phyloP scores from a whole-genome alignment of 208 protist genomes.

The Trypanosoma conorhini region DNA sequence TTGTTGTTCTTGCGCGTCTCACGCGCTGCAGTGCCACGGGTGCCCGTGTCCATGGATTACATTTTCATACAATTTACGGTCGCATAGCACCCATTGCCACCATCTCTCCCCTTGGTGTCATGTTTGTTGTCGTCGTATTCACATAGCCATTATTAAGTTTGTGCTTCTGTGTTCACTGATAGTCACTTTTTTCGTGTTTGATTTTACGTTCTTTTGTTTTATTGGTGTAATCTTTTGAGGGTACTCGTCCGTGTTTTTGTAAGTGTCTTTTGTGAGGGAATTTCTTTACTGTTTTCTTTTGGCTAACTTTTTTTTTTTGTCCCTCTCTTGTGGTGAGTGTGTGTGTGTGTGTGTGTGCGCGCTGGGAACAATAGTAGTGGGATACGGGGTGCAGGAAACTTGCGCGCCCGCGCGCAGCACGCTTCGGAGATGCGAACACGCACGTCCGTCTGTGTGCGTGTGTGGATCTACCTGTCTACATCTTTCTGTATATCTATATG shows the following conservation, averaged over 20 bases:
- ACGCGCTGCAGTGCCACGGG: no score
- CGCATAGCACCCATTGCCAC: not conserved
- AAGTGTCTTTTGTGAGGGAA: not conserved
- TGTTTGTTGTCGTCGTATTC: not conserved
- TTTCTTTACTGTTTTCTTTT: not conserved
- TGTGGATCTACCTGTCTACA: no score
- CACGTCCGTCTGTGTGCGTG: no score
- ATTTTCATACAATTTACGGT: not conserved
- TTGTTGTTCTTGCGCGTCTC: no score
- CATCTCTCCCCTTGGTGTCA: not conserved
- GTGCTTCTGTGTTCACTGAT: not conserved
- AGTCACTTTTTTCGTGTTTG: no score
- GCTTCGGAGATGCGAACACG: no score
- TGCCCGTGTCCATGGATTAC: no score
- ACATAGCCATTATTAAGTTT: not conserved
- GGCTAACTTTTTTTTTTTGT: slow-evolving; percentile 6
- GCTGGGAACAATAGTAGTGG: not conserved
- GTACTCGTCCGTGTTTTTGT: not conserved
- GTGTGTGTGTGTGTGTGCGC: not conserved
- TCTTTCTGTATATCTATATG: no score
- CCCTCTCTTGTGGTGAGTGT: not conserved
- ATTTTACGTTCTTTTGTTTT: no score
- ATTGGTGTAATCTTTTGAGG: no score
- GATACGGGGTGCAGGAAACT: no score
- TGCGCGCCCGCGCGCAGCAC: no score